Conservation (phyloP, 2,329 filamentous ascomycete genomes). For the Lachnellula subtilissima region DNA sequence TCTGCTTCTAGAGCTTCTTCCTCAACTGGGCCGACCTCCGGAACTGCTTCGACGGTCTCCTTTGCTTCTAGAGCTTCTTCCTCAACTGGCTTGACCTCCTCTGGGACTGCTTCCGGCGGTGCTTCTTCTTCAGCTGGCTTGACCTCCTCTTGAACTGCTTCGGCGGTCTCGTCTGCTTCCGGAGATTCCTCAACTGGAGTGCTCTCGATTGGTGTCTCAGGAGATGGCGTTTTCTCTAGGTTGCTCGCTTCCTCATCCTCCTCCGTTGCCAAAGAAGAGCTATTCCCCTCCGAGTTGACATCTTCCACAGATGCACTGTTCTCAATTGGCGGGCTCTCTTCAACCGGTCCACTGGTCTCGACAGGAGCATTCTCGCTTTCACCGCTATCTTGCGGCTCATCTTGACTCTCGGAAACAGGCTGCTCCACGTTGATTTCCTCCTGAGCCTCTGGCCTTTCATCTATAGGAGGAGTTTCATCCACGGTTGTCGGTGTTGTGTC, state of each 20-base stretch:
- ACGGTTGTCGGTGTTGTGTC: too few relatives aligned
- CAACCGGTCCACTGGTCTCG: background rate
- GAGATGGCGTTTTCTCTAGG: background rate
- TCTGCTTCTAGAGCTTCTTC: background rate
- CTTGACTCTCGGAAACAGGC: too few relatives aligned
- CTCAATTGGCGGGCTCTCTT: background rate
- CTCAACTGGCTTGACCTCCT: slow-evolving; percentile 1
- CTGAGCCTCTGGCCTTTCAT: too few relatives aligned
- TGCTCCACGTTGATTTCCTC: too few relatives aligned
- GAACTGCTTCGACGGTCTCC: slow-evolving; percentile 3
- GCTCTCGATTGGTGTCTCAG: background rate
- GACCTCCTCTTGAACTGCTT: slow-evolving; percentile 4
- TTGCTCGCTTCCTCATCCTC: background rate
- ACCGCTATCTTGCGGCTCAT: too few relatives aligned
- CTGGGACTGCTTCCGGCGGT: background rate
- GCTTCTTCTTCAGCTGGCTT: slow-evolving; percentile 4
- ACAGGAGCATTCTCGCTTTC: too few relatives aligned
- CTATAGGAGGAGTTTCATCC: too few relatives aligned
- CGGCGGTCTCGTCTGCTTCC: slow-evolving; percentile 1
- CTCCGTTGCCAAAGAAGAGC: too few relatives aligned
- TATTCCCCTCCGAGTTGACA: too few relatives aligned
- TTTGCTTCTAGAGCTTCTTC: background rate
- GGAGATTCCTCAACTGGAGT: background rate
- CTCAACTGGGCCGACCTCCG: slow-evolving; percentile 1
- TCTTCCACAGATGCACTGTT: too few relatives aligned